Evolutionary conservation across 2,329 filamentous ascomycete species (phyloP), one percentile per base, ranked within the genome.

Genomic region (Beauveria varroae): DNA sequence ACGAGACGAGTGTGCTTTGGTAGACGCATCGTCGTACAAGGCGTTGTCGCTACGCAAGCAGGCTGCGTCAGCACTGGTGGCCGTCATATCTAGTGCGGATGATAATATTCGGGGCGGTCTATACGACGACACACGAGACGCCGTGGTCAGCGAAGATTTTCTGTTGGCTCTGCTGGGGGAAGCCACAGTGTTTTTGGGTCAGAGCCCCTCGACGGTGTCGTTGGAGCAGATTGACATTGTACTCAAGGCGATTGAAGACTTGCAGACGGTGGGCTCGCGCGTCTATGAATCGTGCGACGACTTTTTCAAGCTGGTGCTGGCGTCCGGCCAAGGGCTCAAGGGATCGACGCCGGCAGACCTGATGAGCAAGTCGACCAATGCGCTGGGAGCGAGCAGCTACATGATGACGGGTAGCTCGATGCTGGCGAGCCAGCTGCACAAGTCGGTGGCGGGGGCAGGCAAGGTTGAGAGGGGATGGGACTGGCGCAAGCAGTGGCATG

Each of bases 91-190:
- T 59, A 95, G 90, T 70, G 88, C 93, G 2, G 89, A 90, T 62
- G 92, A 96, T 72, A 93, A 91, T 70, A 96, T 98, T 67, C 89
- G 90, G 62, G 93, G 93, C 60, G 93, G 93, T 1, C 79, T 97
- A 2, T 96, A 92, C 71, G 93, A 98, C 70, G 86, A 87, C 26
- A 83, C 85, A 20, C 84, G 90, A 14, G 89, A 93, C 69, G 87
- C 90, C 0, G 91, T 96, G 7, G 89, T 97, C 20, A 90, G 90
- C 67, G 90, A 96, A 64, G 93, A 98, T 68, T 93, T 93, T 57
- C 75, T 98, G 24, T 79, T 97, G 9, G 86, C 89, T 3, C 79
- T 98, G 16, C 81, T 98, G 1, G 93, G 91, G 57, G 93, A 98
- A 75, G 86, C 88, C 0, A 83, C 93, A 3, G 83, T 91, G 1